Evolutionary conservation across 2,329 filamentous ascomycete species (phyloP), one percentile per base, ranked within the genome.

Genomic region (Raffaelea deltoideospora): DNA sequence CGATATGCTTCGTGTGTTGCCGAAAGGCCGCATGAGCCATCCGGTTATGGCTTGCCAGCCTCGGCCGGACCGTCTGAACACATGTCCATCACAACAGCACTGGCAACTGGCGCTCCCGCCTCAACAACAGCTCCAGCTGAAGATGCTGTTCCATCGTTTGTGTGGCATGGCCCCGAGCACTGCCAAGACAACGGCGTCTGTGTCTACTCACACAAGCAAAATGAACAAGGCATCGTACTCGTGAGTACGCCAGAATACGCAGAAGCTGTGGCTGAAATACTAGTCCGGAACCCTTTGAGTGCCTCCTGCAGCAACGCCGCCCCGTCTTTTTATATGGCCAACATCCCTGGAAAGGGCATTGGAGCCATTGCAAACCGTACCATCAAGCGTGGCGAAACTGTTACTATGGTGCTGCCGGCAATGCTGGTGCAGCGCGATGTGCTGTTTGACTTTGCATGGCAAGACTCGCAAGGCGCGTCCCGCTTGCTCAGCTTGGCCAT

Each of bases 281-380:
- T n/a, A n/a, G n/a, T n/a, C n/a, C n/a, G n/a, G n/a, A n/a, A n/a
- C n/a, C n/a, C n/a, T n/a, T n/a, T n/a, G n/a, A n/a, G n/a, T n/a
- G n/a, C n/a, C n/a, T n/a, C n/a, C n/a, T n/a, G n/a, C n/a, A n/a
- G n/a, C n/a, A 29, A 15, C n/a, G n/a, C n/a, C 6, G 10, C 50
- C 3, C 40, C 42, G 2, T 49, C 55, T 0, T 59, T 51, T 31
- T 45, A 52, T 29, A 41, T 39, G 2, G 46, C 43, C 6, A 40
- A 54, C 3, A 41, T 60, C 1, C 43, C 49, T 0, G 55, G 53
- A 2, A 60, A 60, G 30, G 58, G 57, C 0, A 38, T 48, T 3
- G 59, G 58, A 0, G 40, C 60, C 23, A 40, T 59, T 10, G 58
- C 57, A 15, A 54, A 52, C 38, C 39, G 52, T 10, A 49, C 47